Evolutionary conservation across 2,329 filamentous ascomycete species (phyloP).

Genomic region (Incumbomyces lentus): DNA sequence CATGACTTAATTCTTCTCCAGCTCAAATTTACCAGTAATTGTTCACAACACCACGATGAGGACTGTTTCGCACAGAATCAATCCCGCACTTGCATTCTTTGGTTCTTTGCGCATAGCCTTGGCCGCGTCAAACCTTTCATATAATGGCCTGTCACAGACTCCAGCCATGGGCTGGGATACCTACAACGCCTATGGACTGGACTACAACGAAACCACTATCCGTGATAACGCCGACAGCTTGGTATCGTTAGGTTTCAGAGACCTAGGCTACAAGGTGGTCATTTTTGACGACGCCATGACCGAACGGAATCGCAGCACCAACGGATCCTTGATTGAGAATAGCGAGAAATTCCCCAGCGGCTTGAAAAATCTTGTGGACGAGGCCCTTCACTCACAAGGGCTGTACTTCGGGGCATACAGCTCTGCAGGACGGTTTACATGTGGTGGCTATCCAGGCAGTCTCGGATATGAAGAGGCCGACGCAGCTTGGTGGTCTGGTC

Average conservation of each 20-base stretch:
- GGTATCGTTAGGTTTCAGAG: conserved; percentile 20
- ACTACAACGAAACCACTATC: conserved; percentile 16
- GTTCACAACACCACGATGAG: too few species aligned
- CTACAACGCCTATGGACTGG: conserved; percentile 16
- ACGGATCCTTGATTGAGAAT: conserved; percentile 34
- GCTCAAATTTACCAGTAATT: too few species aligned
- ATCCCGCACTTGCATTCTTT: neutral
- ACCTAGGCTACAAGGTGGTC: conserved; percentile 42
- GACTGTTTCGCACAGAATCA: neutral
- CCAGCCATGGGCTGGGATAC: conserved; percentile 18
- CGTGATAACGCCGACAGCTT: conserved; percentile 12
- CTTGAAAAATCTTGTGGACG: conserved; percentile 37
- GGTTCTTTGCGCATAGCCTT: neutral
- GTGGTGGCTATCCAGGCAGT: conserved; percentile 31
- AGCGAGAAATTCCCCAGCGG: conserved; percentile 38
- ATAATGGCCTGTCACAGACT: conserved; percentile 15
- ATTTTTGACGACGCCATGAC: conserved; percentile 47
- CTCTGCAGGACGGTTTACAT: conserved; percentile 28
- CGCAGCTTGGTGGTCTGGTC: conserved; percentile 41
- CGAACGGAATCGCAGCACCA: conserved; percentile 31
- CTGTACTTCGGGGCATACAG: conserved; percentile 46
- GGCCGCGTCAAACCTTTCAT: conserved; percentile 9
- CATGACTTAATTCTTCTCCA: too few species aligned
- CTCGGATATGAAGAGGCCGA: conserved; percentile 44
- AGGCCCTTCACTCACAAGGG: conserved; percentile 36